phyloP scores from a whole-genome alignment of 2,329 filamentous ascomycete species.

The Fusarium graminum region DNA sequence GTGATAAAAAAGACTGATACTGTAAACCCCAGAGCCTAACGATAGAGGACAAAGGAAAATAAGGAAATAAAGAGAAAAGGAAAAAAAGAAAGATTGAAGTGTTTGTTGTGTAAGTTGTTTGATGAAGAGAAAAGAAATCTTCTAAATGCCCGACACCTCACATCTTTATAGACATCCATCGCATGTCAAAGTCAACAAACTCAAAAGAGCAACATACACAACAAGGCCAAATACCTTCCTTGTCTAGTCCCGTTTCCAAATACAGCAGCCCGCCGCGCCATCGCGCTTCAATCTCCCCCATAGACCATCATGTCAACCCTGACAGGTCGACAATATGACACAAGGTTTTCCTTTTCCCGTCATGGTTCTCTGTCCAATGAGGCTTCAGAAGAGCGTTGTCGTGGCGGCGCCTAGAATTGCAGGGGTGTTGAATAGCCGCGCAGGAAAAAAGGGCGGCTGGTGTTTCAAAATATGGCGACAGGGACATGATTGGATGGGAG shows the following conservation, averaged over 20 bases:
- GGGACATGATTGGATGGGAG: constrained; percentile 43
- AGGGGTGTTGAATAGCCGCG: constrained; percentile 41
- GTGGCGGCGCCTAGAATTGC: constrained; percentile 39
- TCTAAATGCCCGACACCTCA: constrained; percentile 19
- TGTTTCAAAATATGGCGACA: constrained; percentile 28
- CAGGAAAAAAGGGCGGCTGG: constrained; percentile 25
- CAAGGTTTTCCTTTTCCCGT: constrained; percentile 21
- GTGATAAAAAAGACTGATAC: constrained; percentile 31
- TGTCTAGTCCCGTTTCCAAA: constrained; percentile 46
- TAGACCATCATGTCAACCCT: constrained; percentile 14
- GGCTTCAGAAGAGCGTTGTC: constrained; percentile 16
- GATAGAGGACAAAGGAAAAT: constrained; percentile 47
- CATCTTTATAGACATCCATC: constrained; percentile 45
- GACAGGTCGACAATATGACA: constrained; percentile 21
- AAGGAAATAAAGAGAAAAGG: constrained; percentile 46
- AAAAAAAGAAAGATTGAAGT: constrained; percentile 39
- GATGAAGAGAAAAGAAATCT: constrained; percentile 36
- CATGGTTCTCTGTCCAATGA: constrained; percentile 23
- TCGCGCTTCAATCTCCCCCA: constrained; percentile 34
- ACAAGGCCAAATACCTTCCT: constrained; percentile 12
- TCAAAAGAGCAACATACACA: constrained; percentile 6
- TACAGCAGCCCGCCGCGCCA: constrained; percentile 47
- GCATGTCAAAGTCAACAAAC: constrained; percentile 19
- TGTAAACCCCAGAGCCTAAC: constrained; percentile 40
- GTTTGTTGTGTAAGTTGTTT: constrained; percentile 45